Conservation (phyloP, 2,329 filamentous ascomycete genomes). For the Colletotrichum shisoi region DNA sequence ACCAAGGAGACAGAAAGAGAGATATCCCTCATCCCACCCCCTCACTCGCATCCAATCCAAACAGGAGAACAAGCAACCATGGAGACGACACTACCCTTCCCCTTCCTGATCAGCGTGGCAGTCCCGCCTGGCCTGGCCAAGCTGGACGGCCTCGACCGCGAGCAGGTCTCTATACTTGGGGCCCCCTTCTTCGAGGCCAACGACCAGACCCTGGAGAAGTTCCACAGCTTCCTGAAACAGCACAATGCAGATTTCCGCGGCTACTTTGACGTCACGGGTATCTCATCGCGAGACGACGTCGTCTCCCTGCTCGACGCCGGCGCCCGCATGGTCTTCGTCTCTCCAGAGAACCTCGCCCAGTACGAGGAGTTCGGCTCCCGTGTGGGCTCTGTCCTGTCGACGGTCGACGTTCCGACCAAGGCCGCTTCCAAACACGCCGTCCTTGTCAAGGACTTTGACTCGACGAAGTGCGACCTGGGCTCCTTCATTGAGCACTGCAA, state of each 20-base stretch:
- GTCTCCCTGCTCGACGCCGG: slow-evolving; percentile 84
- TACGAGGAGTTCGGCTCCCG: slow-evolving; percentile 65
- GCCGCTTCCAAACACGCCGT: slow-evolving; percentile 59
- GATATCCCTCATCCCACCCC: slow-evolving; percentile 12
- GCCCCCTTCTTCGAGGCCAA: slow-evolving; percentile 66
- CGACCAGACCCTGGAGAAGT: slow-evolving; percentile 56
- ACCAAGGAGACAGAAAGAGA: slow-evolving; percentile 1
- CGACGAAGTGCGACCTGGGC: slow-evolving; percentile 51
- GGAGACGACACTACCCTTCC: slow-evolving; percentile 71
- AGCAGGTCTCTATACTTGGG: slow-evolving; percentile 67
- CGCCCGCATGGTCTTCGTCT: slow-evolving; percentile 84
- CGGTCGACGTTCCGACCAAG: slow-evolving; percentile 52
- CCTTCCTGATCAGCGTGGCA: slow-evolving; percentile 67
- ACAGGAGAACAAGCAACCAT: slow-evolving; percentile 51
- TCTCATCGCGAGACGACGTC: slow-evolving; percentile 76
- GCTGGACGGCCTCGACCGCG: slow-evolving; percentile 61
- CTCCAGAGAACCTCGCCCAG: slow-evolving; percentile 69
- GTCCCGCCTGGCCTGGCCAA: slow-evolving; percentile 59
- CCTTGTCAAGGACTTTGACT: slow-evolving; percentile 62
- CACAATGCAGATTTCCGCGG: slow-evolving; percentile 65
- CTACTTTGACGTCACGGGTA: slow-evolving; percentile 77
- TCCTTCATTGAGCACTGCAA: slow-evolving; percentile 57
- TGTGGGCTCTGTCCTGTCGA: slow-evolving; percentile 61
- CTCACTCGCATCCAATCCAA: neutral
- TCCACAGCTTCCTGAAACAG: slow-evolving; percentile 58